Evolutionary conservation across 1,284 basidiomycete genomes (phyloP), one percentile per base, ranked within the genome.

Genomic region (Ceratobasidium sp.): DNA sequence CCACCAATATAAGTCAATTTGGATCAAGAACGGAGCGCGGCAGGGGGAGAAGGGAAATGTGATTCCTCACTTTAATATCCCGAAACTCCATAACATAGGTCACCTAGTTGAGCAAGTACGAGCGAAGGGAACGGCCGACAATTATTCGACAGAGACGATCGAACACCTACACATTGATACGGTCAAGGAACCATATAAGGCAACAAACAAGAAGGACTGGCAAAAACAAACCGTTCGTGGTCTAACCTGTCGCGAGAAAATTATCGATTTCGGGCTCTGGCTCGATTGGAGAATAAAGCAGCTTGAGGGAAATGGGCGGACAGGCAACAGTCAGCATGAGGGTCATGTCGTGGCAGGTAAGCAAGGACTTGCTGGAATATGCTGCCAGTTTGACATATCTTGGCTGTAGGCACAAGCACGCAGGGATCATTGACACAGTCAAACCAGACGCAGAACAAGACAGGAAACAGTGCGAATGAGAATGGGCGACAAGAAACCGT

Each of bases 141-240:
- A 63, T 16, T 63, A 24, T 29, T 63, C 61, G 7, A 63, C 61
- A 1, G 41, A 63, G 29, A 22, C 16, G 19, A 48, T 63, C 2
- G 41, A 63, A 29, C 61, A 63, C 27, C 11, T 63, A 7, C 41
- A 63, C n/a, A 63, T 63, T 3, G 61, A 63, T 22, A 63, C 41
- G 6, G 1, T 63, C 34, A 63, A 63, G 24, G 61, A 63, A 11
- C n/a, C 41, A 1, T 63, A 41, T 19, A 6, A 6, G n/a, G 41
- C 41, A 13, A 63, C 41, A 16, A 63, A 63, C 41, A n/a, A 31
- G 41, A 63, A 63, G 19, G 61, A 63, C 2, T 63, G 61, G 61
- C 2, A 63, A 29, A 29, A 46, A 43, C 61, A 63, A 48, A 48
- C 24, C 19, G 14, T 48, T 27, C 61, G 14, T 2, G 39, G 41